Base-by-base conservation (phyloP, 2,329 filamentous ascomycete species). In the Periconia sp. region DNA sequence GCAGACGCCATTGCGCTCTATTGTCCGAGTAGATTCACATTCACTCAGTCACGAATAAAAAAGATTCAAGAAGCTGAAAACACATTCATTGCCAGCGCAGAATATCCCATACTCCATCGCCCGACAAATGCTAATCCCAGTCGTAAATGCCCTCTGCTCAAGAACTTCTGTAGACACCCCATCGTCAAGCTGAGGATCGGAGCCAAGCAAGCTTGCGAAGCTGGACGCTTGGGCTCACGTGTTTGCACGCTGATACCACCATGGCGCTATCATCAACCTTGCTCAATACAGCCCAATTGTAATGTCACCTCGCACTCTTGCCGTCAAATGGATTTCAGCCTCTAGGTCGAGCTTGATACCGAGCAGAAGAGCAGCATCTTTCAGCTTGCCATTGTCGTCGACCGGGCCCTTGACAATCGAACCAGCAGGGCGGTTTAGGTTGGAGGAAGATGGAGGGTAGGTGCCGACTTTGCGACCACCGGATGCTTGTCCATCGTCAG, bases 331-430 rank as follows among this genome's bases (percentile, higher is more conserved):
- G 30, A 84, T 78, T 61, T 84, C 81, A 11, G 81, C 81, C 63
- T 85, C 81, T 15, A 84, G 68, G 59, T 85, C 82, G 24, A 85
- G 72, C 73, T 85, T 84, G 71, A 84, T 83, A 42, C 81, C 81
- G 25, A 85, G 73, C 55, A 84, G 73, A 30, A 84, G 72, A 2
- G 79, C 80, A 4, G 82, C 79, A 28, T 78, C 67, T 68, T 82
- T 84, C 46, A 79, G 71, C 55, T 80, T 78, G 46, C 82, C 81
- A 40, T 83, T 69, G 21, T 80, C 77, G 48, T 83, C 79, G 22
- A 77, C 76, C 11, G 81, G 75, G 9, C 81, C 81, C 64, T 77
- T 79, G 49, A 84, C 76, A 23, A 84, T 75, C 42, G 56, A 61
- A 29, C 61, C 63, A 15, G 60, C 71, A 13, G 73, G 72, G 30